Evolutionary conservation across 2,329 filamentous ascomycete genomes (phyloP).

Genomic region (Daldinia sp.): DNA sequence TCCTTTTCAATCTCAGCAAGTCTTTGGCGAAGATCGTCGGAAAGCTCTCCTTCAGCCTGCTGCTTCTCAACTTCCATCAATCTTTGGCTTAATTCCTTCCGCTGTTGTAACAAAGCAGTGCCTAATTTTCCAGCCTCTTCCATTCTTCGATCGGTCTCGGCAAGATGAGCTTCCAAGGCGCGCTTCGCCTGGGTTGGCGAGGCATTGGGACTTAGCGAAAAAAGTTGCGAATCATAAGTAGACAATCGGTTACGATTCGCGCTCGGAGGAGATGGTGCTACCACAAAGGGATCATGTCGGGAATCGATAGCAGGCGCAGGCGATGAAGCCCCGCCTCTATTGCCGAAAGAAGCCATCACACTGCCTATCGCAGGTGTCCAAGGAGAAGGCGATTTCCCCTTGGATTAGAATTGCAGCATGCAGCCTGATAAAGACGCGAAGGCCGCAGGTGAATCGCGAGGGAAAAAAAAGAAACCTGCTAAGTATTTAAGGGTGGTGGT

Average conservation of each 20-base stretch:
- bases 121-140: constrained; percentile 88
- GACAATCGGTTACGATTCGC: constrained; percentile 75
- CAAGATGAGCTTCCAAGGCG: constrained; percentile 88
- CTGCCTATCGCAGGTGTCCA: constrained; percentile 37
- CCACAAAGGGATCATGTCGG: constrained; percentile 67
- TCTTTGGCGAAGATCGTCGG: constrained; percentile 81
- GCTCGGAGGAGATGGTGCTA: constrained; percentile 51
- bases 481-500: constrained; percentile 6
- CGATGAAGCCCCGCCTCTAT: constrained; percentile 54
- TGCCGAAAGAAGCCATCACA: constrained; percentile 55
- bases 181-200: constrained; percentile 89
- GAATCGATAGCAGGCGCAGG: constrained; percentile 39
- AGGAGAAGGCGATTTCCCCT: constrained; percentile 46
- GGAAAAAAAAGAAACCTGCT: neutral
- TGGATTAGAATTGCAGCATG: constrained; percentile 44
- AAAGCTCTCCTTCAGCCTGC: constrained; percentile 78
- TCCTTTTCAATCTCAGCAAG: constrained; percentile 90
- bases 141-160: constrained; percentile 89
- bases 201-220: constrained; percentile 76
- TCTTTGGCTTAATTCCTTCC: constrained; percentile 81
- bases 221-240: constrained; percentile 81
- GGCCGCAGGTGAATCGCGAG: constrained; percentile 16
- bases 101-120: constrained; percentile 85
- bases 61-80: constrained; percentile 85
- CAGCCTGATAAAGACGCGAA: constrained; percentile 39